These are phyloP conservation scores for Ceratocystis alfenasii DNA, from an alignment of 2,329 filamentous ascomycete species.

Conservation along the genomic window DNA sequence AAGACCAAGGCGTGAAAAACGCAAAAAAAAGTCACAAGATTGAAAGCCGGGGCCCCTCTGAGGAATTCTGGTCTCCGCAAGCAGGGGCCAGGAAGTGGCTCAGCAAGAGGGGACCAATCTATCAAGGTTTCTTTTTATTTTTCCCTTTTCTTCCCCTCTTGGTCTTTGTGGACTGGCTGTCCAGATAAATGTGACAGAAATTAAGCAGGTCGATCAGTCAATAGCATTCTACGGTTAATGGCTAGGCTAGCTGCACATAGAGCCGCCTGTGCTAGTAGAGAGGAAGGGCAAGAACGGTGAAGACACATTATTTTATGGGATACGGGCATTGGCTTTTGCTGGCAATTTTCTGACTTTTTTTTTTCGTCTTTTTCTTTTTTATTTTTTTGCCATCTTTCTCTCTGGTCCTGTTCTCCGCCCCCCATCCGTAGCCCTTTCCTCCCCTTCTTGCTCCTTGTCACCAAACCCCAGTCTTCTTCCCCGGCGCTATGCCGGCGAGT, in stretches of 20 bases:
- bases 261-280: neutral
- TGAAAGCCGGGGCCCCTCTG: neutral
- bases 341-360: neutral
- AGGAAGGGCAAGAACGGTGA: neutral
- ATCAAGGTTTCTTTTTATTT: neutral
- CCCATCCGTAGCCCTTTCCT: neutral
- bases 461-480: neutral
- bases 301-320: neutral
- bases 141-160: neutral
- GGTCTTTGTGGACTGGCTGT: neutral
- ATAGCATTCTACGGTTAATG: neutral
- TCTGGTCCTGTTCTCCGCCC: neutral
- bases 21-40: neutral
- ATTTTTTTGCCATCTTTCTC: neutral
- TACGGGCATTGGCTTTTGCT: too few relatives aligned
- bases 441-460: neutral
- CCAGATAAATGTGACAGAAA: neutral
- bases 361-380: neutral
- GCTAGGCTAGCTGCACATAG: neutral
- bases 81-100: neutral
- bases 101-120: neutral
- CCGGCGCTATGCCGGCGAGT: conserved; percentile 7
- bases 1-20: neutral
- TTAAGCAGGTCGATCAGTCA: neutral
- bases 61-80: neutral